Base-by-base conservation (phyloP, 495 filamentous ascomycete species). In the Penicillium pulvis region DNA sequence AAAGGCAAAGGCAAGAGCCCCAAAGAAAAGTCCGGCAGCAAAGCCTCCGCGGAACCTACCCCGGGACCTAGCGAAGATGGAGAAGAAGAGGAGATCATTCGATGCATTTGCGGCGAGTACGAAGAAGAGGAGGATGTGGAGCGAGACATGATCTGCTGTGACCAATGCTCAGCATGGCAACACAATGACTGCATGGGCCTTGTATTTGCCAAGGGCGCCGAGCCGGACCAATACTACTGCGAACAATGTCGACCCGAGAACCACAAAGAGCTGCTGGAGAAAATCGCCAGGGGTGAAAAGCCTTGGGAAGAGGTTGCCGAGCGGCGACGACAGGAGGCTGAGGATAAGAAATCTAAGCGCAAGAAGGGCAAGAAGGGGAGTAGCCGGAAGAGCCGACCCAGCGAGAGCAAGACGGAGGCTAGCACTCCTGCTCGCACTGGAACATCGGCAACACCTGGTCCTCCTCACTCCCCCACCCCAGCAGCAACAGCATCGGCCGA, bases 121-220 rank as follows among this genome's bases (percentile, higher is more conserved):
- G 88, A 90, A 61, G 91, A 95, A 62, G 89, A 93, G 58, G 87
- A 87, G 59, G 90, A 89, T 63, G 85, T 90, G 58, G 87, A 90
- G 48, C 83, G 87, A 36, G 85, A 92, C 64, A 92, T 95, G 71
- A 95, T 98, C 65, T 88, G 89, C 64, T 98, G 94, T 75, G 94
- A 98, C 66, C 82, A 79, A 35, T 98, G 94, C 67, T 84, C 85
- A 28, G 92, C 87, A 47, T 98, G 94, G 94, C 94, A 98, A 72
- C 94, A 98, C 70, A 96, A 95, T 66, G 85, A 92, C 61, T 98
- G 94, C 70, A 92, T 98, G 85, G 92, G 90, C 28, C 80, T 96
- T 58, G 85, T 85, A 57, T 87, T 91, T 60, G 86, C 86, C 56
- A 83, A 89, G 16, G 85, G 90, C 36, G 83, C 90, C 59, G 75